Evolutionary conservation across 1,284 basidiomycete genomes (phyloP), one percentile per base, ranked within the genome.

Genomic region (Athelia sp.): DNA sequence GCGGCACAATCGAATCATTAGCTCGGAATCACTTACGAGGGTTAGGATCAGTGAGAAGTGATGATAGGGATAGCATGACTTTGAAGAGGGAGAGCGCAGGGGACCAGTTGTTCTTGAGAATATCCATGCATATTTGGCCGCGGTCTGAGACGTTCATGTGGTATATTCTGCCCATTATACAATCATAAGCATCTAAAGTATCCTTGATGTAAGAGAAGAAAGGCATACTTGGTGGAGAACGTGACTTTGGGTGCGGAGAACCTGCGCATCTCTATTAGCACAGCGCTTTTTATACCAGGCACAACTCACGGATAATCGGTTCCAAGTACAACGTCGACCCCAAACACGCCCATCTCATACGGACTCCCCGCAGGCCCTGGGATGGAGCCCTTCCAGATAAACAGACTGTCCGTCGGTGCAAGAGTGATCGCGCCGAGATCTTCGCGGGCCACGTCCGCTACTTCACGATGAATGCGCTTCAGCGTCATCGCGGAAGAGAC

Each of bases 51-150:
- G 90, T 93, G 43, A 95, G 73, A 3, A 95, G 78, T 0, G 90
- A 92, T 0, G 89, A 92, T 3, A 95, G 76, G 15, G 90, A 93
- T 14, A 94, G 78, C 65, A 95, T 84, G 60, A 94, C 88, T 72
- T 95, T 95, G 76, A 90, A 93, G 36, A 95, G 73, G 1, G 91
- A 93, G 26, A 95, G 70, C 1, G 92, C 92, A 2, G 93, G 92
- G 0, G 90, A 93, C 93, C 92, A 95, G 57, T 90, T 88, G 58
- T 82, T 78, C 69, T 95, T 93, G 53, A 94, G 76, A 44, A 93
- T 88, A 66, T 94, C 84, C 55, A 87, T 86, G 60, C 86, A 88
- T 47, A 89, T 81, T 55, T 73, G 75, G 42, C 85, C 85, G 46
- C 78, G 77, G 47, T 87, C 84, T 49, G 86, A 86, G 50, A 95